phyloP scores from a whole-genome alignment of 768 basidiomycete species.

The Auriscalpium orientale region DNA sequence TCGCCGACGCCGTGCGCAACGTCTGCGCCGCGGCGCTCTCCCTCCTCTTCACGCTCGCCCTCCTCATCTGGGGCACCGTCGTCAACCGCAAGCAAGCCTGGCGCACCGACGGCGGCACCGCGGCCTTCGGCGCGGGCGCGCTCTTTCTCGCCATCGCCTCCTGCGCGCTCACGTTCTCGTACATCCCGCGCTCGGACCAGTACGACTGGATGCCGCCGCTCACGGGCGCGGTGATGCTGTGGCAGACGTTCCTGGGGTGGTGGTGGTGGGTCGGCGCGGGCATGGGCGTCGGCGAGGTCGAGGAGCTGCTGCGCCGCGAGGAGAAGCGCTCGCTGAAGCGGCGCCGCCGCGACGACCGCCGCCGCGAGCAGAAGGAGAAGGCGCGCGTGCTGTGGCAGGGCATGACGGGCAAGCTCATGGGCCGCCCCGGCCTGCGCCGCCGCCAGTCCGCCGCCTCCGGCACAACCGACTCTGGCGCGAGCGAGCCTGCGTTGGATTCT shows the following conservation, averaged over 20 bases:
- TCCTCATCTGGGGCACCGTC: constrained; percentile 88
- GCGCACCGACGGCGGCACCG: constrained; percentile 95
- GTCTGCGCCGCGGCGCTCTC: constrained; percentile 97
- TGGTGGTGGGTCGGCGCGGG: constrained; percentile 99
- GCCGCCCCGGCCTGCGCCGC: not conserved
- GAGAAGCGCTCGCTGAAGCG: constrained; percentile 49
- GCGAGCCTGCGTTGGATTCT: not conserved
- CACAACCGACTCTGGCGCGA: not conserved
- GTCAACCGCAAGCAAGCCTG: constrained; percentile 89
- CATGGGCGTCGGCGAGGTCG: constrained; percentile 67
- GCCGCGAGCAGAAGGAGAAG: constrained; percentile 41
- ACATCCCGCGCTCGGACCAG: constrained; percentile 76
- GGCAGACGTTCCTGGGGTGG: constrained; percentile 97
- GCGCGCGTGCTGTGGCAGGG: constrained; percentile 53
- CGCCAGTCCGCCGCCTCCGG: not conserved
- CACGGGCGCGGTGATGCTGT: constrained; percentile 86
- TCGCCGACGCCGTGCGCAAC: constrained; percentile 76
- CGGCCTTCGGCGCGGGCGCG: constrained; percentile 84
- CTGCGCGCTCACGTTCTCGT: constrained; percentile 81
- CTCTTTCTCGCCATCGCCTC: constrained; percentile 75
- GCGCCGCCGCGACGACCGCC: constrained; percentile 37
- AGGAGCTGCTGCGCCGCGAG: constrained; percentile 46
- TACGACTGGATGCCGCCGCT: constrained; percentile 89
- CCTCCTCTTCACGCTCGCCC: constrained; percentile 82
- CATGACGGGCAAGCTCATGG: constrained; percentile 31